A percentile compares a stretch with the other conserved stretches of the same genome.
phyloP scores from a whole-genome alignment of 306 rosid species.

The Rubus idaeus region DNA sequence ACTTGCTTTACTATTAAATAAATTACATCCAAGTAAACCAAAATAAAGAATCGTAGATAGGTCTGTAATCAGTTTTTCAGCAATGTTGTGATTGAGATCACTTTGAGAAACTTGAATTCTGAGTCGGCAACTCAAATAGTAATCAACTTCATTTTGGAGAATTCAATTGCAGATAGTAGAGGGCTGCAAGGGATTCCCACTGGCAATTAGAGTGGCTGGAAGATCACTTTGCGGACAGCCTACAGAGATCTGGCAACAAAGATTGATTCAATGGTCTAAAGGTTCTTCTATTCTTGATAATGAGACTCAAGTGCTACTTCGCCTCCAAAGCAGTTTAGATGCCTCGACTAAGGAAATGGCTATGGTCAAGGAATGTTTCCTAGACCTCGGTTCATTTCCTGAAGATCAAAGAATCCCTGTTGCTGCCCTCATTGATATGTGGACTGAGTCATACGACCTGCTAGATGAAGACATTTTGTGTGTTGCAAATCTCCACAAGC shows the following conservation, averaged over 20 bases:
- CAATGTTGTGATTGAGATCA: background rate
- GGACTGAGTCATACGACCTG: conserved; percentile 36
- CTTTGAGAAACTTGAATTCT: background rate
- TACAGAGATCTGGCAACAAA: conserved; percentile 24
- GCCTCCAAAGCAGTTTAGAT: conserved; percentile 45
- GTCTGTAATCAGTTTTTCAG: background rate
- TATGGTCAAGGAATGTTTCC: conserved; percentile 42
- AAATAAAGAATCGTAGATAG: background rate
- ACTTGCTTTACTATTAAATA: background rate
- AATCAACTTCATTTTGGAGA: background rate
- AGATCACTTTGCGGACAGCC: conserved; percentile 28
- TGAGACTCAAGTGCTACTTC: conserved; percentile 10
- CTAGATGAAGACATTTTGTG: conserved; percentile 31
- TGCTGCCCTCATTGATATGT: conserved; percentile 56
- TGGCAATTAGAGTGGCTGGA: conserved; percentile 43
- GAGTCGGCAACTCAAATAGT: background rate
- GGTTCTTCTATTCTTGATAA: conserved; percentile 37
- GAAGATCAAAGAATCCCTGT: conserved; percentile 55
- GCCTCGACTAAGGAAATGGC: conserved; percentile 13
- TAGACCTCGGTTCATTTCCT: conserved; percentile 61
- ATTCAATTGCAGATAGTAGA: conserved; percentile 46
- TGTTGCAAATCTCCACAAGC: conserved; percentile 38
- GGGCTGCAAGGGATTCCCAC: conserved; percentile 43
- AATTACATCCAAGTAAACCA: background rate
- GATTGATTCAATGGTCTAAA: conserved; percentile 16